Percentiles rank a stretch among this genome's conserved stretches.
phyloP scores from a whole-genome alignment of 441 rosid genomes.

The Jatropha podagrica region DNA sequence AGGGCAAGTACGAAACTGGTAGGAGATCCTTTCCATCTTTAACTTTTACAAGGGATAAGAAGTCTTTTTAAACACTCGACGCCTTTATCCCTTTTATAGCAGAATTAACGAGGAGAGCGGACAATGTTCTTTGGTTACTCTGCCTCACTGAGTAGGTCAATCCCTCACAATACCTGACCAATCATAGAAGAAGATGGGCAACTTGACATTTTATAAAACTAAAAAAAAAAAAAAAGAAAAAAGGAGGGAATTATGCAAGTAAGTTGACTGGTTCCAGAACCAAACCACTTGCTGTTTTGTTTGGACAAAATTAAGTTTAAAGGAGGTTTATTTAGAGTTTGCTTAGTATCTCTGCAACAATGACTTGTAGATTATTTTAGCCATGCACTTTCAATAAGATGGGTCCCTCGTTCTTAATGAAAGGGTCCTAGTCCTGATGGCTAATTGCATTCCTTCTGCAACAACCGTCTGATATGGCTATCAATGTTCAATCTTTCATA shows the following conservation, averaged over 20 bases:
- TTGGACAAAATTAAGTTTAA: constrained; percentile 34
- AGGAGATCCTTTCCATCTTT: too few species aligned
- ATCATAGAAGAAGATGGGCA: constrained; percentile 17
- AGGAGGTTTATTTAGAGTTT: constrained; percentile 22
- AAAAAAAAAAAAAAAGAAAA: constrained; percentile 13
- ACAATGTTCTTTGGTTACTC: background rate
- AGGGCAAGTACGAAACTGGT: background rate
- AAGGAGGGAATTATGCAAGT: constrained; percentile 29
- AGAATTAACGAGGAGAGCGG: too few species aligned
- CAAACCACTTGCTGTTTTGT: constrained; percentile 35
- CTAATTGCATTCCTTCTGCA: constrained; percentile 11
- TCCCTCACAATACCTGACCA: constrained; percentile 14
- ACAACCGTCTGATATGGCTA: constrained; percentile 22
- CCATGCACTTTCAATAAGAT: constrained; percentile 2
- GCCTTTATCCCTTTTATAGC: too few species aligned
- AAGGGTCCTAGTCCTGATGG: background rate
- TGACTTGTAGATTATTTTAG: constrained; percentile 38
- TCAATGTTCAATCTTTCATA: constrained; percentile 10
- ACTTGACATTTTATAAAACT: constrained; percentile 22
- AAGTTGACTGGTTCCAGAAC: constrained; percentile 45
- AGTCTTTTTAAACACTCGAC: too few species aligned
- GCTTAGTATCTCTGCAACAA: constrained; percentile 64
- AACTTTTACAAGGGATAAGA: too few species aligned
- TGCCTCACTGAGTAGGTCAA: constrained; percentile 47
- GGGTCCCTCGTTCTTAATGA: constrained; percentile 24